phyloP scores from a whole-genome alignment of 139 green algal genomes.

The Auxenochlorella pyrenoidosa region DNA sequence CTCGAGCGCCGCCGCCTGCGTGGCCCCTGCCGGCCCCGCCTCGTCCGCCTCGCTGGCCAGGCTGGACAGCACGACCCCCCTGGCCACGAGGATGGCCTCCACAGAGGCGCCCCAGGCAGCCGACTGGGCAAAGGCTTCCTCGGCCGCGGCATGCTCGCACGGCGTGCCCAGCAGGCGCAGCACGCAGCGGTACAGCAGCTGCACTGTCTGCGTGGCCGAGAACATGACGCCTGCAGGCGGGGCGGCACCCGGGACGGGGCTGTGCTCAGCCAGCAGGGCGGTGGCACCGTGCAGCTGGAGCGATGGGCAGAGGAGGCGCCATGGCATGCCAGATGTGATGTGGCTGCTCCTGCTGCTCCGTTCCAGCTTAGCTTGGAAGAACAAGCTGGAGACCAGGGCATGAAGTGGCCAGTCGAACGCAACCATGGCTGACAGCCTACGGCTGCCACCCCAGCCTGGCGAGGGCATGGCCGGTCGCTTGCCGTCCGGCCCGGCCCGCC shows the following conservation, averaged over 20 bases:
- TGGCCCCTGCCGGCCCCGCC: background rate
- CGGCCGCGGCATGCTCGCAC: background rate
- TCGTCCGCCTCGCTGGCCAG: background rate
- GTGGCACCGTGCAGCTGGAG: no score
- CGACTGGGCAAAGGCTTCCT: constrained; percentile 6
- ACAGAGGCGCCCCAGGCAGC: constrained; percentile 21
- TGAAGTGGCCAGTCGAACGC: no score
- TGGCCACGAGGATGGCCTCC: constrained; percentile 23
- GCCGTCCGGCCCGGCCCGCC: no score
- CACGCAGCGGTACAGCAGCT: constrained; percentile 26
- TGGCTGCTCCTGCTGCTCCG: background rate
- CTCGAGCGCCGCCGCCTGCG: background rate
- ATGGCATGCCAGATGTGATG: no score
- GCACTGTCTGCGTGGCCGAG: constrained; percentile 27
- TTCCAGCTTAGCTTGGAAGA: no score
- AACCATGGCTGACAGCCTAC: no score
- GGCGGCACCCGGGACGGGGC: background rate
- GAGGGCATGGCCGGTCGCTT: no score
- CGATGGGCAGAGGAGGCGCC: no score
- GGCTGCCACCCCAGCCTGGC: no score
- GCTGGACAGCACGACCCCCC: constrained; percentile 7
- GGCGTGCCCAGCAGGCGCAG: constrained; percentile 25
- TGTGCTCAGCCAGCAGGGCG: no score
- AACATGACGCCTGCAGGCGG: constrained; percentile 12
- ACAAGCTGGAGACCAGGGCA: no score